Conservation (phyloP, 257 asterid species). For the Solanum virginianum region DNA sequence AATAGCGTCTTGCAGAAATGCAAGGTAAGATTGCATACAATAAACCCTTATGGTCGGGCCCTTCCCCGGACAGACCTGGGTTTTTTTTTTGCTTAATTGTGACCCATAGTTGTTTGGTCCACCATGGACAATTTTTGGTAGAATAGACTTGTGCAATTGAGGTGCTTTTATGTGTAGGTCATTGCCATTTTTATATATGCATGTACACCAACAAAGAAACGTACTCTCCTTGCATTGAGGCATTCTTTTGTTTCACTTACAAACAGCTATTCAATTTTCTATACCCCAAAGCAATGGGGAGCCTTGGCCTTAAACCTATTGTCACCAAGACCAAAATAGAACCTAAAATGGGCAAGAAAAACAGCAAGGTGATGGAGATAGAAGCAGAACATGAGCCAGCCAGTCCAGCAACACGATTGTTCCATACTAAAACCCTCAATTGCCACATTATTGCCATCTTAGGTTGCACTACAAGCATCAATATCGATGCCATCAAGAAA, state of each 20-base stretch:
- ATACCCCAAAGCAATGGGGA: neutral
- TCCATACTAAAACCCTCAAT: constrained; percentile 13
- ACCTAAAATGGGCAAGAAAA: neutral
- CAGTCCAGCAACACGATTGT: constrained; percentile 28
- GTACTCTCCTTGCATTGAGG: neutral
- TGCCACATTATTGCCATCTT: constrained; percentile 11
- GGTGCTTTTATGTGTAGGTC: no score
- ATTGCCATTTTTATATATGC: neutral
- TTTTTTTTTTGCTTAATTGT: no score
- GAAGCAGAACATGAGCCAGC: constrained; percentile 15
- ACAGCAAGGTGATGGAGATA: neutral
- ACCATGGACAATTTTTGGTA: no score
- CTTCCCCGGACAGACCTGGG: no score
- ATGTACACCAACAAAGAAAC: neutral
- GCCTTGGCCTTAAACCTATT: neutral
- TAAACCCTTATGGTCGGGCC: no score
- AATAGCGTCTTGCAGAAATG: no score
- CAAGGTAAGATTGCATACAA: no score
- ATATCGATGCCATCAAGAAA: constrained; percentile 8
- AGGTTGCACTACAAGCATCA: constrained; percentile 19
- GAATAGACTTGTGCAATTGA: neutral
- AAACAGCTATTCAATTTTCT: neutral
- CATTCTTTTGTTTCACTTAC: neutral
- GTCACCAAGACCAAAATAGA: neutral
- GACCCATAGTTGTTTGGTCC: no score